A percentile compares a stretch with the other conserved stretches of the same genome.
Evolutionary conservation across 768 basidiomycete genomes (phyloP).

Genomic region (Phlebiopsis flavidoalba): DNA sequence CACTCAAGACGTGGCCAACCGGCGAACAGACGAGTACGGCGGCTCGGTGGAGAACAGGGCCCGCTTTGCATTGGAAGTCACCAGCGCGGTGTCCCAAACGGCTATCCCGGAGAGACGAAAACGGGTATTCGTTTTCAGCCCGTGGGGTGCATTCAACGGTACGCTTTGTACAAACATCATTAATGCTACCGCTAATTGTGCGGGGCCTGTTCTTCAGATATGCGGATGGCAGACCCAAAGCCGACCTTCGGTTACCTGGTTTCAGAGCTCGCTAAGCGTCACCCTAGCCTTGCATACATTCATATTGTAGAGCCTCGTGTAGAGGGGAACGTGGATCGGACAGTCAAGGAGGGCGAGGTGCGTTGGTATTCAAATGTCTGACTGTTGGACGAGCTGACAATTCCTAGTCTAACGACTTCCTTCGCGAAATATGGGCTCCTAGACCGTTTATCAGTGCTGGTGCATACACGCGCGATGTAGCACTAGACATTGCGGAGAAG

Average conservation of each 20-base stretch:
- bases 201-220: slow-evolving; percentile 15
- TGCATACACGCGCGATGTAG: slow-evolving; percentile 17
- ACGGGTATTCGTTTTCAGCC: slow-evolving; percentile 23
- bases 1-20: slow-evolving; percentile 31
- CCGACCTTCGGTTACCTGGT: slow-evolving; percentile 52
- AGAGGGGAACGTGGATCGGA: slow-evolving; percentile 3
- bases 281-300: slow-evolving; percentile 38
- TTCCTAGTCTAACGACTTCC: slow-evolving; percentile 16
- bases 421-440: slow-evolving; percentile 20
- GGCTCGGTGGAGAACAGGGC: slow-evolving; percentile 43
- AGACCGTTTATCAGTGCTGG: slow-evolving; percentile 19
- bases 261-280: slow-evolving; percentile 28
- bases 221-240: slow-evolving; percentile 50
- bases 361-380: background rate
- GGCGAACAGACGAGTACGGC: slow-evolving; percentile 44
- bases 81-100: slow-evolving; percentile 29
- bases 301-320: slow-evolving; percentile 29
- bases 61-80: slow-evolving; percentile 40
- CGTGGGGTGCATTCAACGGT: slow-evolving; percentile 31
- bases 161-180: slow-evolving; percentile 5
- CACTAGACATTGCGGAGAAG: slow-evolving; percentile 15
- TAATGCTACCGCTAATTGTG: slow-evolving; percentile 13
- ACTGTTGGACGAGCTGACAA: background rate
- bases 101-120: slow-evolving; percentile 39
- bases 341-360: slow-evolving; percentile 12